A percentile compares a stretch with the other conserved stretches of the same genome.
phyloP scores from a whole-genome alignment of 805 yeast species.

The Candida mattraensis region DNA sequence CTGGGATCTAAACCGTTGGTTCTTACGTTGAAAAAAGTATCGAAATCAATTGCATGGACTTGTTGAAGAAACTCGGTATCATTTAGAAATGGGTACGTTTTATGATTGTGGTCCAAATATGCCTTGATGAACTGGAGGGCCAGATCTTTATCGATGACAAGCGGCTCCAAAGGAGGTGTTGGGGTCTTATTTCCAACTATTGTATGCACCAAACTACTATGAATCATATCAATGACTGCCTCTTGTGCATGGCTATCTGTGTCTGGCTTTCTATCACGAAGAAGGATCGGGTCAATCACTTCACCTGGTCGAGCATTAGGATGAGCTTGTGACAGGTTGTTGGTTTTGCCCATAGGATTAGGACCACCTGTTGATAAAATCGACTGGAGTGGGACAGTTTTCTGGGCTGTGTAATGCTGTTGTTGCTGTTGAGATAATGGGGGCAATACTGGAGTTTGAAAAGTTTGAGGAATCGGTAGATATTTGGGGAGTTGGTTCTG shows the following conservation, averaged over 20 bases:
- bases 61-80: constrained; percentile 37
- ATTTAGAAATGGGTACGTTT: constrained; percentile 44
- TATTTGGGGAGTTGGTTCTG: constrained; percentile 1
- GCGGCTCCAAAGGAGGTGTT: constrained; percentile 31
- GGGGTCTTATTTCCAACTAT: constrained; percentile 31
- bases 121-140: constrained; percentile 41
- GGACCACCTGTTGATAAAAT: constrained; percentile 9
- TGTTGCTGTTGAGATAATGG: constrained; percentile 8
- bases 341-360: not conserved
- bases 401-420: constrained; percentile 4
- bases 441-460: constrained; percentile 9
- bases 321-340: not conserved
- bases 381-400: constrained; percentile 16
- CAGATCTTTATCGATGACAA: constrained; percentile 18
- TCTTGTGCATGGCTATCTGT: too few relatives aligned
- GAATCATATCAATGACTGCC: constrained; percentile 14
- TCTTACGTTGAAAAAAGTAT: constrained; percentile 15
- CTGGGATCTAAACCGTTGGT: constrained; percentile 26
- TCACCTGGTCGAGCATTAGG: not conserved
- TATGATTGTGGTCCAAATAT: constrained; percentile 45
- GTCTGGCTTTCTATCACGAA: constrained; percentile 1
- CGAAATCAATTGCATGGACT: constrained; percentile 27
- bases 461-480: constrained; percentile 3
- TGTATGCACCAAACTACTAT: constrained; percentile 13
- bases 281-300: not conserved